phyloP scores from a whole-genome alignment of 1,139 yeast genomes.

The Pichia kudriavzevii region DNA sequence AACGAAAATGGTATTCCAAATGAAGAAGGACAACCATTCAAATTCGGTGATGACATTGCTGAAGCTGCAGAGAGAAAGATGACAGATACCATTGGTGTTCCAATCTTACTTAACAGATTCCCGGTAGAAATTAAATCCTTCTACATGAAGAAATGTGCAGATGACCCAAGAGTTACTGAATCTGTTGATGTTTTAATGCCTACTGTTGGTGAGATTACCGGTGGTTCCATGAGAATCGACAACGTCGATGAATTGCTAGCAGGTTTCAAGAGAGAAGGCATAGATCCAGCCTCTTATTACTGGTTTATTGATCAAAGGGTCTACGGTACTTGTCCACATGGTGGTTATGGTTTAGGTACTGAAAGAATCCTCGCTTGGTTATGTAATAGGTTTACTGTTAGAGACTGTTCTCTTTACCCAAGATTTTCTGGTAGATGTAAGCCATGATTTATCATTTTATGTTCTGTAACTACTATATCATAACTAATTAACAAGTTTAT shows the following conservation, averaged over 20 bases:
- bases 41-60: constrained; percentile 97
- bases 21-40: constrained; percentile 88
- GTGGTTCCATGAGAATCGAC: constrained; percentile 97
- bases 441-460: constrained; percentile 47
- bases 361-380: constrained; percentile 98
- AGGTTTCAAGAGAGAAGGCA: constrained; percentile 88
- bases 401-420: constrained; percentile 96
- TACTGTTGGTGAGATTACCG: constrained; percentile 95
- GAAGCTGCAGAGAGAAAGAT: constrained; percentile 99
- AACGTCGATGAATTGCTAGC: constrained; percentile 75
- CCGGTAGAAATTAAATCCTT: constrained; percentile 96
- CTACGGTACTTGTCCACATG: constrained; percentile 97
- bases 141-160: constrained; percentile 90
- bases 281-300: constrained; percentile 73
- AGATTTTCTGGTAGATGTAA: constrained; percentile 97
- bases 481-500: no score
- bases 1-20: constrained; percentile 89
- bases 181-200: constrained; percentile 98
- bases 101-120: constrained; percentile 87
- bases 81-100: constrained; percentile 91
- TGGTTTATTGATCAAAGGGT: constrained; percentile 96
- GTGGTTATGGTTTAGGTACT: constrained; percentile 98
- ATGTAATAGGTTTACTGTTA: constrained; percentile 93
- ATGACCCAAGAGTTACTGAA: constrained; percentile 92
- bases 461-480: no score